Evolutionary conservation across 1,284 basidiomycete genomes (phyloP).

Genomic region (Exobasidium rhododendri): DNA sequence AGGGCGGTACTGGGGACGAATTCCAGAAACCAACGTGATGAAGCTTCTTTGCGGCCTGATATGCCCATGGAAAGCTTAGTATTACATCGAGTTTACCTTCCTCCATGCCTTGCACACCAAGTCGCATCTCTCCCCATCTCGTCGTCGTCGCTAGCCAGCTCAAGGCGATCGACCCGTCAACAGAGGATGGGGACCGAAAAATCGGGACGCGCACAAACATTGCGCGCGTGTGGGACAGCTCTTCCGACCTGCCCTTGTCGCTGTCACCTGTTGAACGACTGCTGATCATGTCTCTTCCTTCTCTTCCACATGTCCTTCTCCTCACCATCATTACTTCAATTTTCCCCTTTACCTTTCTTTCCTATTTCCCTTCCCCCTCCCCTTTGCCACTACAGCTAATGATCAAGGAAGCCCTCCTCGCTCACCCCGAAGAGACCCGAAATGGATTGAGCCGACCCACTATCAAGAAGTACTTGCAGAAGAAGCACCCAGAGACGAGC

Average conservation of each 20-base stretch:
- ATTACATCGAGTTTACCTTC: not conserved
- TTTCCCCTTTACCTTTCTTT: not conserved
- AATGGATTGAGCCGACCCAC: constrained; percentile 80
- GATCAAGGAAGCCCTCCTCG: constrained; percentile 70
- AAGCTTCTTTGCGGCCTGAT: not conserved
- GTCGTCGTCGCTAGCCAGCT: not conserved
- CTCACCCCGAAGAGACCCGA: constrained; percentile 73
- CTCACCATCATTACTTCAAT: not conserved
- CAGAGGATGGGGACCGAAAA: not conserved
- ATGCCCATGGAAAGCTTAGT: not conserved
- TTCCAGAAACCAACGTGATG: not conserved
- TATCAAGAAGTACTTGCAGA: constrained; percentile 75
- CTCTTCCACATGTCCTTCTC: constrained; percentile 2
- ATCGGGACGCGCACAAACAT: not conserved
- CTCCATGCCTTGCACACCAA: not conserved
- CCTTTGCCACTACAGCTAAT: constrained; percentile 30
- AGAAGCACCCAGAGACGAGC: constrained; percentile 37
- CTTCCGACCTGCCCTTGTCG: constrained; percentile 5
- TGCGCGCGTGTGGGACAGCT: not conserved
- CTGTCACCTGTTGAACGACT: not conserved
- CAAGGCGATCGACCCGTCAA: not conserved
- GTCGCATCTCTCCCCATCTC: not conserved
- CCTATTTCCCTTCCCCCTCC: not conserved
- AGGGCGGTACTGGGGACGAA: not conserved
- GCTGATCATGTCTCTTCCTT: not conserved